Evolutionary conservation across 2,329 filamentous ascomycete genomes (phyloP).

Genomic region (Emergomyces pasteurianus): DNA sequence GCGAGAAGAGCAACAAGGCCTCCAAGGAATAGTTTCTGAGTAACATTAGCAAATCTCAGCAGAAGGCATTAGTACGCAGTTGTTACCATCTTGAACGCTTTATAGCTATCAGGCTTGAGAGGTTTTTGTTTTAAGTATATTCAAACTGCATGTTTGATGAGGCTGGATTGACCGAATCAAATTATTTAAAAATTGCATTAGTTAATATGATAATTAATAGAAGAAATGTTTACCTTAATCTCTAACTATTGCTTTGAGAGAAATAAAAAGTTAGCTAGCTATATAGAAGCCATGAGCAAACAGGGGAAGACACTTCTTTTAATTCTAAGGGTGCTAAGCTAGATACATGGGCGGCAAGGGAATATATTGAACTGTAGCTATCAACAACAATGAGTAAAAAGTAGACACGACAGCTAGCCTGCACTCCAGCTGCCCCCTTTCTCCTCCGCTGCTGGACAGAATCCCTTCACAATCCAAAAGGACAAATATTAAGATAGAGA

Average conservation of each 20-base stretch:
- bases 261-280: too few species aligned
- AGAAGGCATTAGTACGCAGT: background rate
- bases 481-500: background rate
- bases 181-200: background rate
- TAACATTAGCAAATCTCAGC: background rate
- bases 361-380: background rate
- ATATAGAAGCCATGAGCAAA: background rate
- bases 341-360: constrained; percentile 8
- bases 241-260: background rate
- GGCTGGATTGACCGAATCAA: background rate
- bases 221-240: background rate
- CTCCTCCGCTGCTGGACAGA: background rate
- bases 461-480: background rate
- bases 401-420: constrained; percentile 22
- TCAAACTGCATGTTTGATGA: too few species aligned
- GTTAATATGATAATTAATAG: background rate
- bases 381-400: constrained; percentile 1
- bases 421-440: constrained; percentile 25
- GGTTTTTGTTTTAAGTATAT: too few species aligned
- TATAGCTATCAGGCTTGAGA: background rate
- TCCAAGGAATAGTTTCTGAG: background rate
- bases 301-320: constrained; percentile 4
- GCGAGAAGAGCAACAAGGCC: background rate
- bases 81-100: background rate
- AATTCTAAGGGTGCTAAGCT: constrained; percentile 5